Percentiles rank a stretch among this genome's conserved stretches.
phyloP scores from a whole-genome alignment of 1,284 basidiomycete genomes.

The Cystobasidiaceae sp. region DNA sequence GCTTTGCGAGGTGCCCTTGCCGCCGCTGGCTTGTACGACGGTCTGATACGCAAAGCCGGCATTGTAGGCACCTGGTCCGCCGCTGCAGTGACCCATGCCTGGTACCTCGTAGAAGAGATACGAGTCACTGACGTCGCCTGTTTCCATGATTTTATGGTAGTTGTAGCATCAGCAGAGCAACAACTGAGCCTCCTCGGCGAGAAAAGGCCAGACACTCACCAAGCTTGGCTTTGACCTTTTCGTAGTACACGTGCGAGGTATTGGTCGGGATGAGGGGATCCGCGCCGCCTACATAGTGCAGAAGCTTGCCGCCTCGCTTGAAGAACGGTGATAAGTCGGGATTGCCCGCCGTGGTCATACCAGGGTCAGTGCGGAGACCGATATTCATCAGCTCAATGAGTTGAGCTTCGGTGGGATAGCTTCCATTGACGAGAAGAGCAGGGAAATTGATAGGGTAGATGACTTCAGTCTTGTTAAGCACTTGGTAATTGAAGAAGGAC shows the following conservation, averaged over 20 bases:
- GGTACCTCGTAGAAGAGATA: constrained; percentile 34
- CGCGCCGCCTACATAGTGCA: constrained; percentile 37
- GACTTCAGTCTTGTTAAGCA: constrained; percentile 7
- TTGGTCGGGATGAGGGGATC: constrained; percentile 37
- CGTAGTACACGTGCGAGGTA: constrained; percentile 30
- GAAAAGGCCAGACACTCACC: constrained; percentile 1
- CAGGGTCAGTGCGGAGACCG: constrained; percentile 35
- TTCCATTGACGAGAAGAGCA: background rate
- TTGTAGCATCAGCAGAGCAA: background rate
- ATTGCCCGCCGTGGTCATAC: constrained; percentile 36
- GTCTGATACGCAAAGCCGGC: constrained; percentile 9
- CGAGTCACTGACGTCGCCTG: constrained; percentile 29
- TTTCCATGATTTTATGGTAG: no score
- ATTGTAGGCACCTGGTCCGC: constrained; percentile 27
- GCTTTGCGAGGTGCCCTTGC: constrained; percentile 16
- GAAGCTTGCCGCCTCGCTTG: constrained; percentile 36
- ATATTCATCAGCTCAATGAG: constrained; percentile 30
- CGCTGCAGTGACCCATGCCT: constrained; percentile 30
- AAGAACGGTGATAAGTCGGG: constrained; percentile 36
- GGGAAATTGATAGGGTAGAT: background rate
- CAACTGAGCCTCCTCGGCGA: background rate
- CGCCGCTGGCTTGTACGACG: background rate
- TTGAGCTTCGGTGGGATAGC: constrained; percentile 4
- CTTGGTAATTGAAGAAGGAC: constrained; percentile 16
- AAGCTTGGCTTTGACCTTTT: constrained; percentile 33